These are phyloP conservation scores for Salmacisia buchloeana DNA, from an alignment of 1,284 basidiomycete genomes.

Conservation along the genomic window DNA sequence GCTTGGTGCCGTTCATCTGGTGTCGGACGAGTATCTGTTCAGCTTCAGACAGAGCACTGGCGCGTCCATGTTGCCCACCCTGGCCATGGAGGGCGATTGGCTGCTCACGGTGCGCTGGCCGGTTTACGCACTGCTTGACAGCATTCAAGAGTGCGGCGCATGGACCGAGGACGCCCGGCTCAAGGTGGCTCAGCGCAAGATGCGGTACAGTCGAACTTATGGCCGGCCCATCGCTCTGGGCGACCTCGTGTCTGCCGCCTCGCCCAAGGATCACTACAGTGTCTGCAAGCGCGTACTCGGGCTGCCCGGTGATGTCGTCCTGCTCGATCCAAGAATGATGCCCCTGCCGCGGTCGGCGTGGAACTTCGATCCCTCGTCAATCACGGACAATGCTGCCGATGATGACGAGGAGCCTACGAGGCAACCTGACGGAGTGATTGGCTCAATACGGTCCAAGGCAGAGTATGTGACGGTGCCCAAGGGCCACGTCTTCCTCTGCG, in stretches of 20 bases:
- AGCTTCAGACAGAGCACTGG: constrained; percentile 18
- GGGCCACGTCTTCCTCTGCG: constrained; percentile 71
- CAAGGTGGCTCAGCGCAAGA: not conserved
- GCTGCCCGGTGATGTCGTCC: constrained; percentile 79
- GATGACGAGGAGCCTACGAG: not conserved
- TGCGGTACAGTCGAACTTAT: not conserved
- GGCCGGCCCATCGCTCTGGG: constrained; percentile 54
- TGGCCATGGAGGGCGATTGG: constrained; percentile 34
- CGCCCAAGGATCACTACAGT: constrained; percentile 66
- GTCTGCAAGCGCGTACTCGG: constrained; percentile 90
- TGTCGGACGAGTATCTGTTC: not conserved
- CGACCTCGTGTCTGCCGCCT: constrained; percentile 72
- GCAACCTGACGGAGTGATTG: not conserved
- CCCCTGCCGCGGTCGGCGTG: constrained; percentile 18
- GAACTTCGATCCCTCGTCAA: constrained; percentile 2
- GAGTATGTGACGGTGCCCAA: constrained; percentile 16
- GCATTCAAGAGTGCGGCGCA: not conserved
- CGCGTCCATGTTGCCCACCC: constrained; percentile 44
- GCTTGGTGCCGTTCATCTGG: not conserved
- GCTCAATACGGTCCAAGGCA: constrained; percentile 7
- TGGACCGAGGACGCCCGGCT: not conserved
- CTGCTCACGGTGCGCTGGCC: constrained; percentile 35
- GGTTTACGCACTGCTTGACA: constrained; percentile 14
- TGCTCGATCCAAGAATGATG: constrained; percentile 66
- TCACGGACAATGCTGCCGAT: not conserved